phyloP scores from a whole-genome alignment of 495 filamentous ascomycete genomes.

The Barbatosphaeria neglecta region DNA sequence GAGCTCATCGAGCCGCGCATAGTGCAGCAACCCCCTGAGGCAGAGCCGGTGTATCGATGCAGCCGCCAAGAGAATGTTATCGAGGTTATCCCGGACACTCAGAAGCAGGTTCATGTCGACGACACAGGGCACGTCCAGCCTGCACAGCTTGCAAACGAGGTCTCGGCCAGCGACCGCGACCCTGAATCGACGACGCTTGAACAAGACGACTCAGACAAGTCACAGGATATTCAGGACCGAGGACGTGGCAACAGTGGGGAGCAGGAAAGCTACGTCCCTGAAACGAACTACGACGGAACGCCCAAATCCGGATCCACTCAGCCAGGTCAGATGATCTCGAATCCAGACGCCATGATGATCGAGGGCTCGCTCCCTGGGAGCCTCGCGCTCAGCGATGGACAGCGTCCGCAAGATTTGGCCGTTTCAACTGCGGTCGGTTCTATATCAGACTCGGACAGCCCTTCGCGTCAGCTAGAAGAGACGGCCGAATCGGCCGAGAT shows the following conservation, averaged over 20 bases:
- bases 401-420: conserved; percentile 9
- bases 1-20: conserved; percentile 36
- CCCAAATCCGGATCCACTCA: not conserved
- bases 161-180: not conserved
- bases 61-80: not conserved
- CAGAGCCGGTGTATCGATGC: not conserved
- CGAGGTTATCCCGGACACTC: not conserved
- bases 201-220: conserved; percentile 3
- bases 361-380: conserved; percentile 15
- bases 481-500: conserved; percentile 7
- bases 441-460: conserved; percentile 11
- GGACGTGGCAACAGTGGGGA: not conserved
- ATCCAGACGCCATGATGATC: conserved; percentile 4
- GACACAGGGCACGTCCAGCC: not conserved
- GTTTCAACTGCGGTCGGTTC: conserved; percentile 3
- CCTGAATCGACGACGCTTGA: conserved; percentile 7
- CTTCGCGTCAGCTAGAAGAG: conserved; percentile 15
- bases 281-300: conserved; percentile 2
- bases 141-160: not conserved
- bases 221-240: not conserved
- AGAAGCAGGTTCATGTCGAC: not conserved
- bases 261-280: conserved; percentile 9
- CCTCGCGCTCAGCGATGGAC: conserved; percentile 11
- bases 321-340: not conserved
- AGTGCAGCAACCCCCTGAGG: conserved; percentile 14